Evolutionary conservation across 2,329 filamentous ascomycete species (phyloP), one percentile per base, ranked within the genome.

Genomic region (Diaporthe batatas): DNA sequence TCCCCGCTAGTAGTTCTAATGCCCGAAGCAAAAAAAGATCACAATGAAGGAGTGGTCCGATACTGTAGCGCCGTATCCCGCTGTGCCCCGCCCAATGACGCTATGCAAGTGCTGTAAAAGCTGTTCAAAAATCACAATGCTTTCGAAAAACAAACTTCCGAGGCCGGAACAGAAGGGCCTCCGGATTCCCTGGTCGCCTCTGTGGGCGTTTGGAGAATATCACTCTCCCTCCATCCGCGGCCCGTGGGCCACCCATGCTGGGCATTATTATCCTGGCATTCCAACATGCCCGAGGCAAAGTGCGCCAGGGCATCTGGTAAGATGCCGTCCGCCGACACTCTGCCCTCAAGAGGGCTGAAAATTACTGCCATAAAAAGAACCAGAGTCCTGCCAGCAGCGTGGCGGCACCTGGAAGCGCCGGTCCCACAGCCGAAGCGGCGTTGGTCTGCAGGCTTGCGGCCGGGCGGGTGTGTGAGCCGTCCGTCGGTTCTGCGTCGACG

Each of bases 401-500:
- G 47, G 49, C 34, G 11, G 55, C 44, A 18, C 68, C 34, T 42
- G 68, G 16, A 12, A 70, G 34, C 55, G 34, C 39, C 54, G 68
- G 34, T 39, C 58, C 36, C 5, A n/a, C 32, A 25, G 67, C 53
- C 1, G 73, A 75, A 11, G 78, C 79, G 5, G 72, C 74, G 29
- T 79, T 80, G 51, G 78, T 79, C 76, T 83, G 81, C 25, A 83
- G 79, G 29, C 74, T 79, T 25, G 77, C 78, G 42, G 81, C 80
- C 23, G 82, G 81, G 4, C 74, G 81, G 11, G 81, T 79, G 6
- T 82, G 80, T 68, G 78, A 72, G 21, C 76, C 78, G 3, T 77
- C 79, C 3, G 69, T 81, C 23, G 77, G 59, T 12, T 36, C 70
- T 1, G 85, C 83, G 14, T 83, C 80, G 51, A 85, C 83, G 29